These are phyloP conservation scores for Theileria orientalis DNA, from an alignment of 169 alveolate species.

Conservation along the genomic window DNA sequence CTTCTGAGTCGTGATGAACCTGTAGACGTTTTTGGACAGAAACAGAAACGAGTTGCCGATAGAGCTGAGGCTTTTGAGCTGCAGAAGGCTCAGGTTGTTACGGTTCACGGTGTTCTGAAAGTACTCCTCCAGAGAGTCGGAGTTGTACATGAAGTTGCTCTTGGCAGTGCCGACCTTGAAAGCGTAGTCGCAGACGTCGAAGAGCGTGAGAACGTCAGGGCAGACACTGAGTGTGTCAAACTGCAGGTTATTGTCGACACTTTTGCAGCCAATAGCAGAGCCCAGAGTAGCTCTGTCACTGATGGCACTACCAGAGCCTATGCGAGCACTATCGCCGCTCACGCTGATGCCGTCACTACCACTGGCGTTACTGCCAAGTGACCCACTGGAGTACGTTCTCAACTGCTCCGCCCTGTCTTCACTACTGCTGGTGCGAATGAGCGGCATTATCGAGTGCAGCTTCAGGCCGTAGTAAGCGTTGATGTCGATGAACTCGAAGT, in stretches of 20 bases:
- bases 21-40: not conserved
- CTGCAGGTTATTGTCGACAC: too few relatives aligned
- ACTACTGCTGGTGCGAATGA: not conserved
- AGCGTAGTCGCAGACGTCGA: conserved; percentile 1
- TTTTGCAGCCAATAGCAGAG: too few relatives aligned
- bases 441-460: not conserved
- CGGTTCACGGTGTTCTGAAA: not conserved
- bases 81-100: conserved; percentile 1
- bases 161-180: not conserved
- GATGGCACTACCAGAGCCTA: too few relatives aligned
- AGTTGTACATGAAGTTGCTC: conserved; percentile 6
- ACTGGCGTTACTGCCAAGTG: too few relatives aligned
- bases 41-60: not conserved
- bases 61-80: not conserved
- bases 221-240: not conserved
- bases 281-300: too few relatives aligned
- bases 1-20: conserved; percentile 1
- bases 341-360: too few relatives aligned
- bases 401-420: not conserved
- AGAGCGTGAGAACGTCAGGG: not conserved
- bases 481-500: conserved; percentile 5
- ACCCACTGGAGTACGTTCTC: not conserved
- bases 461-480: not conserved
- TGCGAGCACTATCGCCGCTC: too few relatives aligned
- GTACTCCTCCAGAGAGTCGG: conserved; percentile 15